phyloP scores from a whole-genome alignment of 2,329 filamentous ascomycete species.

The Thielaviopsis euricoi region DNA sequence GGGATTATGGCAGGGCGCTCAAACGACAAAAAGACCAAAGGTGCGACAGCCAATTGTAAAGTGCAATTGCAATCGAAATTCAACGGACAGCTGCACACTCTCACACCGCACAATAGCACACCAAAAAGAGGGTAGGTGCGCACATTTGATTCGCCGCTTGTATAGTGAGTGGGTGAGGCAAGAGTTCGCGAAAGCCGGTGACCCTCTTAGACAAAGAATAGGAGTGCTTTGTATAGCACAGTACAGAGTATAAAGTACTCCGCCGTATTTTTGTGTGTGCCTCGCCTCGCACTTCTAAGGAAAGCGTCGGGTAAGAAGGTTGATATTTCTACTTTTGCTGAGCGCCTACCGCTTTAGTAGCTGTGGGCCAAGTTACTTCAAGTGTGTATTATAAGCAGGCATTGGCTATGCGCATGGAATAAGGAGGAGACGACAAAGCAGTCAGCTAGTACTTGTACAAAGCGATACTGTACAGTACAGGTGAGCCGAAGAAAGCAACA shows the following conservation, averaged over 20 bases:
- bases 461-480: not conserved
- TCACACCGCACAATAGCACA: not conserved
- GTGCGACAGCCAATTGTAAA: too few relatives aligned
- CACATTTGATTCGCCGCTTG: too few relatives aligned
- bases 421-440: not conserved
- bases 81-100: too few relatives aligned
- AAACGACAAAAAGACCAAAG: too few relatives aligned
- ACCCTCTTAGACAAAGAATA: not conserved
- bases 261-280: not conserved
- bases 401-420: not conserved
- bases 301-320: not conserved
- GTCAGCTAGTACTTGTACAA: not conserved
- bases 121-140: not conserved
- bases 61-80: too few relatives aligned
- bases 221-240: not conserved
- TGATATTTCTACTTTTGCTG: not conserved
- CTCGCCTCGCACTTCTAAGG: too few relatives aligned
- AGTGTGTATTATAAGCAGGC: not conserved
- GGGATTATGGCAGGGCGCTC: too few relatives aligned
- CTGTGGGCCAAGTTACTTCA: not conserved
- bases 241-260: not conserved
- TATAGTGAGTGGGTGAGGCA: too few relatives aligned
- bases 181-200: not conserved
- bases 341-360: not conserved
- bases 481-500: not conserved